Evolutionary conservation across 176 grass and related monocot species (phyloP).

Genomic region (Carex kokanica): DNA sequence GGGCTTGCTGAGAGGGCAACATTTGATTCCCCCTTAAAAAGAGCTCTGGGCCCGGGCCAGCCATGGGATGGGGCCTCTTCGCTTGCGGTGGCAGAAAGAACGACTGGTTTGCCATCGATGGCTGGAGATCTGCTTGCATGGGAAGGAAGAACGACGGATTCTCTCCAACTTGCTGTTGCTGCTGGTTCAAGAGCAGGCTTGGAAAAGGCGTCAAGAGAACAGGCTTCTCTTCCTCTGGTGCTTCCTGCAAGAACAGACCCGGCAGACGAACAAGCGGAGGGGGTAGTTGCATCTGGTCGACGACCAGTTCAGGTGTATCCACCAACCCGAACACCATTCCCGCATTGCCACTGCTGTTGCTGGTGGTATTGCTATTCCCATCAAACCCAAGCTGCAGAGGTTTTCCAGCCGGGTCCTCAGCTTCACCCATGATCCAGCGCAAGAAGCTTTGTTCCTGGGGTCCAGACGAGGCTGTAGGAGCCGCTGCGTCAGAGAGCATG

Average conservation of each 20-base stretch:
- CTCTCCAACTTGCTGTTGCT: constrained; percentile 27
- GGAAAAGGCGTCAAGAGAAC: constrained; percentile 10
- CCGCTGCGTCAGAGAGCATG: constrained; percentile 31
- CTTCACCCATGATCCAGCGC: constrained; percentile 75
- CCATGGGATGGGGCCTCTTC: constrained; percentile 48
- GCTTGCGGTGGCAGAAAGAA: constrained; percentile 48
- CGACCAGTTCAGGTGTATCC: constrained; percentile 40
- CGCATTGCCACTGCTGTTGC: constrained; percentile 44
- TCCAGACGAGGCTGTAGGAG: constrained; percentile 9
- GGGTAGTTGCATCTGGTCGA: constrained; percentile 33
- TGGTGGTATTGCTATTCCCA: constrained; percentile 3
- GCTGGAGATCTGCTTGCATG: constrained; percentile 35
- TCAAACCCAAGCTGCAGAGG: neutral
- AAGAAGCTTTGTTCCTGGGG: constrained; percentile 76
- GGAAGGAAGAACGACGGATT: constrained; percentile 47
- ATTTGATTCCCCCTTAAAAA: constrained; percentile 34
- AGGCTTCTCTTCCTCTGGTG: neutral
- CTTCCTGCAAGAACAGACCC: neutral
- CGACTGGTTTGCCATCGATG: constrained; percentile 36
- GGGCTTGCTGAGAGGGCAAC: neutral
- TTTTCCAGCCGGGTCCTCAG: constrained; percentile 27
- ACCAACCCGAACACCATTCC: constrained; percentile 37
- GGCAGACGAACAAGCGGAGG: neutral
- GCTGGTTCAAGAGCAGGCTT: constrained; percentile 39
- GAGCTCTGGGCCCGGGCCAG: constrained; percentile 17